Conservation (phyloP, 257 asterid genomes). For the Striga asiatica region DNA sequence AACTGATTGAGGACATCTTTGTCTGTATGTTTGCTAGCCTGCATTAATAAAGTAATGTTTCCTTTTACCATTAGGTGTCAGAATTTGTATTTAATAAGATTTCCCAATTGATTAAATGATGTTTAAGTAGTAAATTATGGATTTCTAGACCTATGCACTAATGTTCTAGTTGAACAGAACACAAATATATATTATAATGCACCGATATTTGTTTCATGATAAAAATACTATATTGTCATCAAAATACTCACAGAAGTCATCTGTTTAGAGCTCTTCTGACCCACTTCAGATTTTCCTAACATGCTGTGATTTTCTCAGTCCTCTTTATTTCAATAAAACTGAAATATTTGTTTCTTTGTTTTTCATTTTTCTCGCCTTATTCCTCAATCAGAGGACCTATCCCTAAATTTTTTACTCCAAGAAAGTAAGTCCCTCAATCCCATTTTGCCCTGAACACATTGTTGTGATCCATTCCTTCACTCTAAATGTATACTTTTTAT, state of each 20-base stretch:
- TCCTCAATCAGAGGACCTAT: too few species aligned
- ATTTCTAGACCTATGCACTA: too few species aligned
- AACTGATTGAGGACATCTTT: conserved; percentile 11
- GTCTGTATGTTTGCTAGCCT: conserved; percentile 14
- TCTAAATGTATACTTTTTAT: too few species aligned
- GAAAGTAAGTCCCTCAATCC: too few species aligned
- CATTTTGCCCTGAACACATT: too few species aligned
- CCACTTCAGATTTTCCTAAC: too few species aligned
- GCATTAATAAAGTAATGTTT: conserved; percentile 12
- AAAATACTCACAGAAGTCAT: too few species aligned
- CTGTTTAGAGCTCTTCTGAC: too few species aligned
- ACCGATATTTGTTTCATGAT: background rate
- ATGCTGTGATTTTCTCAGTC: background rate
- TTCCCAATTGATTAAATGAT: background rate
- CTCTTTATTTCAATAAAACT: background rate
- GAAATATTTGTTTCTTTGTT: background rate
- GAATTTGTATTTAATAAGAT: background rate
- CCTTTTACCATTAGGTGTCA: conserved; percentile 3
- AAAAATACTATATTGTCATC: background rate
- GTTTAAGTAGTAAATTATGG: background rate
- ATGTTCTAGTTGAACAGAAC: conserved; percentile 3
- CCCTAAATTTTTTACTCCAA: too few species aligned
- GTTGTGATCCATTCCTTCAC: too few species aligned
- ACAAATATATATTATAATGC: background rate
- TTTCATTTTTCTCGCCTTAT: too few species aligned